Base-by-base conservation (phyloP, 371 early-diverging fungal species). In the Fennellomyces sp. region DNA sequence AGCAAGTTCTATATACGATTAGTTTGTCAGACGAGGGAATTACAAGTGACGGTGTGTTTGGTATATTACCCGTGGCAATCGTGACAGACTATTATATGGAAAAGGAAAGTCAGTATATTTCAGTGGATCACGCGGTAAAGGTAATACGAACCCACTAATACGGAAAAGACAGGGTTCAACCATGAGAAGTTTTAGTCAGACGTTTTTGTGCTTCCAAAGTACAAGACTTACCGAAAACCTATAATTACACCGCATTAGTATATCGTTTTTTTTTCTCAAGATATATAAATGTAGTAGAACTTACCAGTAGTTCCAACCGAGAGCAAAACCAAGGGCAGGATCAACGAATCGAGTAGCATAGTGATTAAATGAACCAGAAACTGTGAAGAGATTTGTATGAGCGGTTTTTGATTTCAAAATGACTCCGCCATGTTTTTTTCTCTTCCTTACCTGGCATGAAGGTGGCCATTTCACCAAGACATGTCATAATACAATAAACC, bases 391-490 rank as follows among this genome's bases (percentile, higher is more conserved):
- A 3, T n/a, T 17, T 27, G 13, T 23, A 25, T 45, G 10, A 45
- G 45, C 23, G 17, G 10, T 52, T 17, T 25, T 15, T 19, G 29
- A 42, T 11, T 23, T 30, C 8, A 5, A 33, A 21, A 28, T 38
- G 39, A 48, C 27, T 3, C 39, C 26, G 41, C 27, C 38, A 12
- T 50, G n/a, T 29, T 26, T 28, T 48, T 29, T 41, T 5, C 21
- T 49, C 17, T 47, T 30, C 2, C 5, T 62, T 73, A 70, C 72
- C 78, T 45, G 78, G 78, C 58, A 78, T 84, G 48, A 86, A 79
- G 0, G 95, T 90, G 21, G 91, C 87, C 91, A 95, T 91, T 64
- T 95, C 95, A 49, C 92, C 94, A 42, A 94, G 78, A 55, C 88
- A 88, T 12, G 89, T 88, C 80, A 90, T 85, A 47, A 92, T 83